Conservation (phyloP, 805 yeast genomes). For the Grigorovia humatica region DNA sequence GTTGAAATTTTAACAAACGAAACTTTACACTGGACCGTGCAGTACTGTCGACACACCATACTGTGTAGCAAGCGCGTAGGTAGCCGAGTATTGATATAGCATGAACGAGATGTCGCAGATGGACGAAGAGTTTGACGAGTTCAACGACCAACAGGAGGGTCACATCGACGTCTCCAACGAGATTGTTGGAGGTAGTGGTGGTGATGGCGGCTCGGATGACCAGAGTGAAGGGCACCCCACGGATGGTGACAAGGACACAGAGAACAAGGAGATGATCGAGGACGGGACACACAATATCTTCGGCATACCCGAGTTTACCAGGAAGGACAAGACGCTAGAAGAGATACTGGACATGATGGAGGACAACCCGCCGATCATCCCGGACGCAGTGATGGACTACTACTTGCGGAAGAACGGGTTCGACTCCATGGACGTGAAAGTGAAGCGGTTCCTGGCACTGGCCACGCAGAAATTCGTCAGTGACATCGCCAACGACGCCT, state of each 20-base stretch:
- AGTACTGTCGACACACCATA: background rate
- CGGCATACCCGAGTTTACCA: conserved; percentile 55
- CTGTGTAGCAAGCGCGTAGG: background rate
- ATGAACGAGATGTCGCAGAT: background rate
- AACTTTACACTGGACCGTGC: background rate
- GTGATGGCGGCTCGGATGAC: conserved; percentile 4
- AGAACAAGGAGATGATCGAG: conserved; percentile 16
- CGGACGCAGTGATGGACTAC: conserved; percentile 93
- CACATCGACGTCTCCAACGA: conserved; percentile 15
- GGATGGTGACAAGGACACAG: background rate
- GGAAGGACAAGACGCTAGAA: conserved; percentile 71
- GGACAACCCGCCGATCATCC: conserved; percentile 90
- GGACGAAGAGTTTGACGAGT: conserved; percentile 28
- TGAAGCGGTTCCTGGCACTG: conserved; percentile 76
- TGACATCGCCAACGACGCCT: conserved; percentile 93
- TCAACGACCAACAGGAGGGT: conserved; percentile 28
- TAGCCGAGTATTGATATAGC: background rate
- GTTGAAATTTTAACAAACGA: no score
- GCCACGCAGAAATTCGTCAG: conserved; percentile 94
- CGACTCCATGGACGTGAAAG: conserved; percentile 63
- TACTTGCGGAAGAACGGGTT: conserved; percentile 80
- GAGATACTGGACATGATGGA: conserved; percentile 86
- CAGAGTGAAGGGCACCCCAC: conserved; percentile 5
- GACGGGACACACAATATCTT: conserved; percentile 29
- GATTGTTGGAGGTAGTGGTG: conserved; percentile 10